phyloP scores from a whole-genome alignment of 352 stramenopile species.

The Phytophthora cajani region DNA sequence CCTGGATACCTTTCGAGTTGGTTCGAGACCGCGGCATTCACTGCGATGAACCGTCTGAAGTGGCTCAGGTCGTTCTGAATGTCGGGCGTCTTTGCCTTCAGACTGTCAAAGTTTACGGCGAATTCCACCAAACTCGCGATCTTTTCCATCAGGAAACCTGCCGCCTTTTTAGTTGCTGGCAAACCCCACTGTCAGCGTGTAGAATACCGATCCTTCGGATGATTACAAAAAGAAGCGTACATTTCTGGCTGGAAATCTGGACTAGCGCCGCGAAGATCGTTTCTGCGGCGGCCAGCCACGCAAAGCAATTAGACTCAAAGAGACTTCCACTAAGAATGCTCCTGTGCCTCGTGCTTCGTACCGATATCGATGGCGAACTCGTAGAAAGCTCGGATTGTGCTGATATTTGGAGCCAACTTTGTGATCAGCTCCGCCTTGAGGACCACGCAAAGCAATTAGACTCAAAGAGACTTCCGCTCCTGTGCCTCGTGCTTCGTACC shows the following conservation, averaged over 20 bases:
- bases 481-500: slow-evolving; percentile 29
- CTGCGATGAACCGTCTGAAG: slow-evolving; percentile 55
- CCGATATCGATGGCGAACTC: slow-evolving; percentile 51
- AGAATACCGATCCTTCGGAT: neutral
- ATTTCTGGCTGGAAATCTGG: slow-evolving; percentile 60
- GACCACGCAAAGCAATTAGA: neutral
- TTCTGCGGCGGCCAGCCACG: slow-evolving; percentile 25
- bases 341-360: slow-evolving; percentile 26
- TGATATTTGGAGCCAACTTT: slow-evolving; percentile 51
- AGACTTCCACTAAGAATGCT: neutral
- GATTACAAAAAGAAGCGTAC: slow-evolving; percentile 19
- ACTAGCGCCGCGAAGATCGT: slow-evolving; percentile 52
- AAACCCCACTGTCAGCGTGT: slow-evolving; percentile 13
- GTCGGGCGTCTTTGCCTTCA: slow-evolving; percentile 58
- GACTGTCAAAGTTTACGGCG: slow-evolving; percentile 57
- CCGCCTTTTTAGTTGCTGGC: slow-evolving; percentile 46
- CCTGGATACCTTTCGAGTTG: slow-evolving; percentile 51
- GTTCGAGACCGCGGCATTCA: slow-evolving; percentile 44
- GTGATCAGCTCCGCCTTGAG: slow-evolving; percentile 46
- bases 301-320: neutral
- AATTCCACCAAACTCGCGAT: slow-evolving; percentile 64
- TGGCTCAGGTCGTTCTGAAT: slow-evolving; percentile 75
- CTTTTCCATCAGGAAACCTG: slow-evolving; percentile 55
- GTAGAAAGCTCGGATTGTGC: slow-evolving; percentile 44
- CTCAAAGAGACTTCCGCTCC: neutral